Percentiles rank a stretch among this genome's conserved stretches.
These are phyloP conservation scores for Lycium ferocissimum DNA, from an alignment of 257 asterid species.

Conservation along the genomic window DNA sequence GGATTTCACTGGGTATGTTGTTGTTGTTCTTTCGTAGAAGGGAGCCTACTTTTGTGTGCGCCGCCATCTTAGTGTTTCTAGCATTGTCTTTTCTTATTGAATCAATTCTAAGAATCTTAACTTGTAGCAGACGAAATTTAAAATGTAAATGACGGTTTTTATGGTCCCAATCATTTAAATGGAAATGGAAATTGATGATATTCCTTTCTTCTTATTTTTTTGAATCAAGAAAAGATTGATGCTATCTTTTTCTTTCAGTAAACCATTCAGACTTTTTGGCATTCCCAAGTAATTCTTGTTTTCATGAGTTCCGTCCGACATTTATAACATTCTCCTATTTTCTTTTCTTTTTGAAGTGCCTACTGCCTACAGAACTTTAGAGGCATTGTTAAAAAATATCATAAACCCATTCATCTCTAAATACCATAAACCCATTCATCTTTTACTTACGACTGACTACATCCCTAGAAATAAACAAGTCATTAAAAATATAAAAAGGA, in stretches of 20 bases:
- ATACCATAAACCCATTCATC: background rate
- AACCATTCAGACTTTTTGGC: background rate
- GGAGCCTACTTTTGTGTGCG: background rate
- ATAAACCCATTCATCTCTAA: background rate
- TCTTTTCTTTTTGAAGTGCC: slow-evolving; percentile 7
- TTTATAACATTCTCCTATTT: background rate
- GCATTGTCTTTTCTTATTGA: background rate
- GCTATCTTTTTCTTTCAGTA: background rate
- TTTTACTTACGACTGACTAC: background rate
- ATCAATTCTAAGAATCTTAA: background rate
- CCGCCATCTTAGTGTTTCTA: background rate
- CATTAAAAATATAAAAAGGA: background rate
- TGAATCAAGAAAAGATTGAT: background rate
- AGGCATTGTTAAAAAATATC: background rate
- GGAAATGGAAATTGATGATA: background rate
- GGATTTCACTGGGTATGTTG: too few relatives aligned
- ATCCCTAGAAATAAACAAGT: slow-evolving; percentile 11
- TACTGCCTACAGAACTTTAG: background rate
- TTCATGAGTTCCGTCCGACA: background rate
- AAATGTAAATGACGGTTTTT: slow-evolving; percentile 12
- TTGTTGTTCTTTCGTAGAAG: background rate
- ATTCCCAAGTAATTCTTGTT: slow-evolving; percentile 16
- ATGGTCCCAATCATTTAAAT: background rate
- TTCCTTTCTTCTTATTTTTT: background rate
- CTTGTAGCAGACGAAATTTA: background rate